phyloP scores from a whole-genome alignment of 257 asterid genomes.

The Salvia miltiorrhiza region DNA sequence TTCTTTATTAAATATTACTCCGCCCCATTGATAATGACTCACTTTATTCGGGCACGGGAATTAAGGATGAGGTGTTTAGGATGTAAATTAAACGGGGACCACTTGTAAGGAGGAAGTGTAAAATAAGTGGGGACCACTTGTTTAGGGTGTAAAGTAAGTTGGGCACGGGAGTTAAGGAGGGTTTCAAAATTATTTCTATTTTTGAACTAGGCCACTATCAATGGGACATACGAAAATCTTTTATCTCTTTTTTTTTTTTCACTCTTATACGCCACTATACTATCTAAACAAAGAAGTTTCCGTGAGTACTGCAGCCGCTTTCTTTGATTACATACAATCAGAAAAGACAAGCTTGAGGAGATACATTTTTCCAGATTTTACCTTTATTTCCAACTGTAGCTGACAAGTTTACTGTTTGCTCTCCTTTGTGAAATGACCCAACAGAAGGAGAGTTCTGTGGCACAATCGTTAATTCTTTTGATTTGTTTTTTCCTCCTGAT shows the following conservation, averaged over 20 bases:
- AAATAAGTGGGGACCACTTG: no score
- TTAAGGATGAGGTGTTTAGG: no score
- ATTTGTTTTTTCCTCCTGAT: conserved; percentile 26
- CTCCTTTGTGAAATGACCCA: conserved; percentile 14
- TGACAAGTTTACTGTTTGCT: conserved; percentile 22
- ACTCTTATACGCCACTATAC: neutral
- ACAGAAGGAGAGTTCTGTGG: conserved; percentile 14
- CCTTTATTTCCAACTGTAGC: conserved; percentile 34
- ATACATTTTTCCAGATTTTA: neutral
- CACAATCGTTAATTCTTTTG: conserved; percentile 21
- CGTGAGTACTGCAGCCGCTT: neutral
- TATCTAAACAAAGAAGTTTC: conserved; percentile 6
- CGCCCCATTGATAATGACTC: no score
- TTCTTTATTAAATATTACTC: neutral
- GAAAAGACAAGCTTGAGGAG: conserved; percentile 13
- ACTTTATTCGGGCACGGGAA: no score
- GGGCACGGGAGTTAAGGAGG: no score
- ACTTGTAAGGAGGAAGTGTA: no score
- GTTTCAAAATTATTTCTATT: no score
- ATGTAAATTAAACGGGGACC: no score
- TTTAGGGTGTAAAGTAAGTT: no score
- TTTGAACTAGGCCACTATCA: no score
- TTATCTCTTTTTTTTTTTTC: conserved; percentile 5
- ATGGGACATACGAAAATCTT: no score
- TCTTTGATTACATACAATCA: neutral